phyloP scores from a whole-genome alignment of 345 rosid genomes.

The Geranium brycei region DNA sequence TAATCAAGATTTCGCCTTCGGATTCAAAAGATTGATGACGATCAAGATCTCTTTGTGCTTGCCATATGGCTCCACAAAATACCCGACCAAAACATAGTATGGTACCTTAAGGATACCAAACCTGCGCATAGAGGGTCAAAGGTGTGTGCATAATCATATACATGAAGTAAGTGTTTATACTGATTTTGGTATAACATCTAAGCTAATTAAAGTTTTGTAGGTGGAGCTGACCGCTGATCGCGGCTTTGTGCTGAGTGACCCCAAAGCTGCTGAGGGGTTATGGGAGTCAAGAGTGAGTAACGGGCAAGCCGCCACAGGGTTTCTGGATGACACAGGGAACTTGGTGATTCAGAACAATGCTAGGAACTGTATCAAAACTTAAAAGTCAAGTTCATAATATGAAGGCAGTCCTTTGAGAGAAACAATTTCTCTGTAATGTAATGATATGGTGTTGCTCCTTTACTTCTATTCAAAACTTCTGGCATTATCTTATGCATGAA shows the following conservation, averaged over 20 bases:
- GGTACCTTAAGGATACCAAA: constrained; percentile 16
- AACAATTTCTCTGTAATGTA: too few species aligned
- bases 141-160: too few species aligned
- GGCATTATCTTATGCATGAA: too few species aligned
- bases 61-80: constrained; percentile 24
- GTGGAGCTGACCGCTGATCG: constrained; percentile 11
- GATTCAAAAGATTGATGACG: constrained; percentile 13
- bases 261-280: constrained; percentile 17
- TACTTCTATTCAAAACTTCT: too few species aligned
- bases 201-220: too few species aligned
- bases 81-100: constrained; percentile 18
- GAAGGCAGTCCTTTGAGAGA: too few species aligned
- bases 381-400: too few species aligned
- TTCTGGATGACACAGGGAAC: constrained; percentile 17
- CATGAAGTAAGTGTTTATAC: too few species aligned
- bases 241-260: constrained; percentile 14
- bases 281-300: not conserved
- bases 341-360: too few species aligned
- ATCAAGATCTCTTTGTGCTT: constrained; percentile 13
- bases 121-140: constrained; percentile 18
- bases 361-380: too few species aligned
- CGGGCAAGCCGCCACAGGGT: constrained; percentile 6
- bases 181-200: too few species aligned
- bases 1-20: constrained; percentile 22
- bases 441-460: too few species aligned